Evolutionary conservation across 257 asterid species (phyloP), one percentile per base, ranked within the genome.

Genomic region (Lycium ferocissimum): DNA sequence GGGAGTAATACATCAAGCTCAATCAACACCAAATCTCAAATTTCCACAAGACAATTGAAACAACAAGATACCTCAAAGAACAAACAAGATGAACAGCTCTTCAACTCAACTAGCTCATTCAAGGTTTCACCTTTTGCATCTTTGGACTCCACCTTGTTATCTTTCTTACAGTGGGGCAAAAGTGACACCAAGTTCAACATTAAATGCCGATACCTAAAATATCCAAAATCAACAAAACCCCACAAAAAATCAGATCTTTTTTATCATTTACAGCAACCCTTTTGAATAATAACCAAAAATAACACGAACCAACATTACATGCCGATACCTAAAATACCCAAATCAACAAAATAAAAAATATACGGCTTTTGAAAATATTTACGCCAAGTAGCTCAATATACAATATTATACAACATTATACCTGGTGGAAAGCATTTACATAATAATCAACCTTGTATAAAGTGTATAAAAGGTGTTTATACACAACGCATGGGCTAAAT

Each of bases 41-140:
- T 65, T 65, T 65, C 5, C 43, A 65, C 72, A 10, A 33, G n/a
- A 37, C 4, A 26, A 26, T 22, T 57, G 63, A 7, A 65, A 1
- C 10, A 22, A 0, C 40, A 10, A 33, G 3, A 26, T 89, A 96
- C 99, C 98, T 97, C 99, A 45, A 97, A 97, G 90, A 97, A 97
- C 88, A 97, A 88, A 84, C 96, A 97, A 84, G 99, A 95, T 5
- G 96, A 91, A 87, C 98, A 95, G 81, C 93, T 90, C 94, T 87
- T 95, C 73, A 95, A 93, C 94, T 97, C 99, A 67, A 97, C 98
- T 10, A 97, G 95, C 93, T 97, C 99, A 83, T 93, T 97, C 92
- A 97, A 89, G 75, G 98, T 89, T 1, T 98, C 84, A 57, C 99
- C 99, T 95, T 97, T 97, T 87, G 97, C 92, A 86, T 87, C 93